phyloP scores from a whole-genome alignment of 768 basidiomycete species.

The Boletus sensibilis region DNA sequence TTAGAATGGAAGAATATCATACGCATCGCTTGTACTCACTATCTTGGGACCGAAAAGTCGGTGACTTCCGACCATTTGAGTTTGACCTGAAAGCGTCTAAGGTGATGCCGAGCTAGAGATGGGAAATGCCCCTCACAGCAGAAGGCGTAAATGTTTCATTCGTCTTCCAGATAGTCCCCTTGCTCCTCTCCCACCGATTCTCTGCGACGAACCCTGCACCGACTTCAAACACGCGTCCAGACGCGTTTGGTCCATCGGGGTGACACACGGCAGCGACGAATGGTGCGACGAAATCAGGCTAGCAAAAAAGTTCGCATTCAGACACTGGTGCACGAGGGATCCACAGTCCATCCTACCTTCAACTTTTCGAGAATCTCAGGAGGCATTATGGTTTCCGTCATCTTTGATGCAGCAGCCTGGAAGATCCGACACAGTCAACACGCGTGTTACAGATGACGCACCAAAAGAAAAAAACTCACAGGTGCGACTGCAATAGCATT shows the following conservation, averaged over 20 bases:
- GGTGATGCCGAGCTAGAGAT: neutral
- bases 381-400: slow-evolving; percentile 96
- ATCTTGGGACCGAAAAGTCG: slow-evolving; percentile 69
- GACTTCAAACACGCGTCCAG: slow-evolving; percentile 85
- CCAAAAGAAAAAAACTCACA: slow-evolving; percentile 42
- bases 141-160: slow-evolving; percentile 92
- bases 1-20: slow-evolving; percentile 9
- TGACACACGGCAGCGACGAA: slow-evolving; percentile 87
- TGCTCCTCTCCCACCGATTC: slow-evolving; percentile 89
- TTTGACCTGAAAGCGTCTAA: slow-evolving; percentile 55
- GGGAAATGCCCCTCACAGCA: slow-evolving; percentile 54
- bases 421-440: neutral
- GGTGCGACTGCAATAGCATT: slow-evolving; percentile 87
- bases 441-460: neutral
- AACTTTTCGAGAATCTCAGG: slow-evolving; percentile 90
- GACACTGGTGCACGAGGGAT: neutral
- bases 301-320: neutral
- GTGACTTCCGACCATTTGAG: slow-evolving; percentile 78
- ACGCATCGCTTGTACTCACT: slow-evolving; percentile 46
- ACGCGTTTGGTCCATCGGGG: slow-evolving; percentile 76
- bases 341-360: slow-evolving; percentile 43
- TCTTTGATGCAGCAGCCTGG: slow-evolving; percentile 87
- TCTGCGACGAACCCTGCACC: slow-evolving; percentile 92
- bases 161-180: slow-evolving; percentile 85
- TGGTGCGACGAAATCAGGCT: slow-evolving; percentile 90